These are phyloP conservation scores for Chlamydomonas incerta DNA, from an alignment of 139 green algal species.

Conservation along the genomic window DNA sequence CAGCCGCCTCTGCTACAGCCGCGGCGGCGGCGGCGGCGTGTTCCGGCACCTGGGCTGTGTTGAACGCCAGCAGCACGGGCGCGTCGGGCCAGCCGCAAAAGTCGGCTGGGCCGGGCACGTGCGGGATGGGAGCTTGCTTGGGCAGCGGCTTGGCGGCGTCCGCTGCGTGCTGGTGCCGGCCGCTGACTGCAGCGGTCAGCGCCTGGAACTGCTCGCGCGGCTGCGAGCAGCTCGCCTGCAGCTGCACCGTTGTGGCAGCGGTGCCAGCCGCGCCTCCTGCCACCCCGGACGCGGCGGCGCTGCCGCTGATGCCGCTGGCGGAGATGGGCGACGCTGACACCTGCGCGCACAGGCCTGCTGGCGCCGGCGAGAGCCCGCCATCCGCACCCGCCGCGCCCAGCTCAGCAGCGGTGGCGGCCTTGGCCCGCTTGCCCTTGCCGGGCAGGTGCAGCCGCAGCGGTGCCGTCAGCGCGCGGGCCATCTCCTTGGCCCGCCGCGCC, in stretches of 20 bases:
- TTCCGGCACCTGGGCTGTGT: conserved; percentile 7
- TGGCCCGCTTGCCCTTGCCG: background rate
- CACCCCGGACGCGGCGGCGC: too few relatives aligned
- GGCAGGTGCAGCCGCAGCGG: background rate
- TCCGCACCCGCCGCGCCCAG: background rate
- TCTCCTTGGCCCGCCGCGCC: background rate
- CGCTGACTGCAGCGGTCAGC: too few relatives aligned
- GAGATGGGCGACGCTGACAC: too few relatives aligned
- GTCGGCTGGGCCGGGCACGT: background rate
- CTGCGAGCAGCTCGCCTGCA: too few relatives aligned
- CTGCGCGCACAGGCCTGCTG: background rate
- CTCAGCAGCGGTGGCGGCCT: background rate
- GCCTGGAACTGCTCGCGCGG: too few relatives aligned
- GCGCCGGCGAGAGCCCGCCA: background rate
- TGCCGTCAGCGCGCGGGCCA: background rate
- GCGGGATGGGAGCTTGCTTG: too few relatives aligned
- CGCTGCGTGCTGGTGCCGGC: too few relatives aligned
- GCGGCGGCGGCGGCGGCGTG: background rate
- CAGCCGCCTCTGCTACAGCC: background rate
- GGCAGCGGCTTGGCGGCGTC: too few relatives aligned
- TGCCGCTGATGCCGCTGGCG: too few relatives aligned
- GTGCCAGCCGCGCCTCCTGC: too few relatives aligned
- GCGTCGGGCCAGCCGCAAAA: conserved; percentile 51
- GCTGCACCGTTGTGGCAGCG: too few relatives aligned
- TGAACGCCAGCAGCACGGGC: conserved; percentile 35